A percentile compares a stretch with the other conserved stretches of the same genome.
phyloP scores from a whole-genome alignment of 129 eudicot species.

The Glebionis coronaria region DNA sequence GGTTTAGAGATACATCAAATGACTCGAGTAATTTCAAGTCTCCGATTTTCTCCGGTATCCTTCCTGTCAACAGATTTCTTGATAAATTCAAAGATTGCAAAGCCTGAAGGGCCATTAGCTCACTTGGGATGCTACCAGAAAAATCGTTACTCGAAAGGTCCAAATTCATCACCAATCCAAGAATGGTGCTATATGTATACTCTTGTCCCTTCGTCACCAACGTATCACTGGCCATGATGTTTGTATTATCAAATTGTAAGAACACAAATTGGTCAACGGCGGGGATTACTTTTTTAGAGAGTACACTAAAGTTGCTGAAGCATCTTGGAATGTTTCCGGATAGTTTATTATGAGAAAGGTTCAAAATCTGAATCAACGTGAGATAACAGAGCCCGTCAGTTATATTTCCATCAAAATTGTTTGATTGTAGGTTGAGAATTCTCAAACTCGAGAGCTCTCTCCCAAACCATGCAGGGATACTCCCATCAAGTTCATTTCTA shows the following conservation, averaged over 20 bases:
- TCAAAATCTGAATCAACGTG: background rate
- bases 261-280: background rate
- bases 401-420: slow-evolving; percentile 19
- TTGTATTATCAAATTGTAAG: background rate
- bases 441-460: background rate
- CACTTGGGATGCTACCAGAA: slow-evolving; percentile 26
- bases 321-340: slow-evolving; percentile 23
- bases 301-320: slow-evolving; percentile 15
- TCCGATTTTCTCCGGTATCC: slow-evolving; percentile 30
- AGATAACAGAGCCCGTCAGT: slow-evolving; percentile 14
- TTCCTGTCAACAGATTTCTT: slow-evolving; percentile 31
- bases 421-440: slow-evolving; percentile 13
- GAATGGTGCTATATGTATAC: slow-evolving; percentile 12
- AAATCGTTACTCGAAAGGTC: slow-evolving; percentile 24
- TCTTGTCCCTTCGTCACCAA: slow-evolving; percentile 29
- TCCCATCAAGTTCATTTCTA: slow-evolving; percentile 10
- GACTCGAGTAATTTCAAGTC: slow-evolving; percentile 28
- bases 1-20: slow-evolving; percentile 29
- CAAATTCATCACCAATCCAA: slow-evolving; percentile 15
- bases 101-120: slow-evolving; percentile 20
- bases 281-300: background rate
- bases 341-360: slow-evolving; percentile 12
- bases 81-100: slow-evolving; percentile 25
- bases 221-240: background rate
- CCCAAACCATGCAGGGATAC: slow-evolving; percentile 24